These are phyloP conservation scores for Exophiala bonariae DNA, from an alignment of 2,329 filamentous ascomycete species.

Conservation along the genomic window DNA sequence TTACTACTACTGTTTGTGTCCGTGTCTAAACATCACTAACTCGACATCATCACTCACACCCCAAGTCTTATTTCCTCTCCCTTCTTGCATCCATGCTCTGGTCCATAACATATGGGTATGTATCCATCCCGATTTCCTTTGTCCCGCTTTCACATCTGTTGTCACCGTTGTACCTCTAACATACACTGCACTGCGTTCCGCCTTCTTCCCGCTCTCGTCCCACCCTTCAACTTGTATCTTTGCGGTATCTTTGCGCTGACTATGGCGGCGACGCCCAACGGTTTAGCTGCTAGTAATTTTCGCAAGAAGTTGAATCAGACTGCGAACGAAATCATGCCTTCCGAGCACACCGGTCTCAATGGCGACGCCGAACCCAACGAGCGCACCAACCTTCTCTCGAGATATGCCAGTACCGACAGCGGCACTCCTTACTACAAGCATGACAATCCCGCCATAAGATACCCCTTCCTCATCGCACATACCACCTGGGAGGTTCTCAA, in stretches of 20 bases:
- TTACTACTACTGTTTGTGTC: no score
- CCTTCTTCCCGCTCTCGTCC: neutral
- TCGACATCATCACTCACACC: no score
- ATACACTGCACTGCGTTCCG: neutral
- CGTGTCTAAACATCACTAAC: no score
- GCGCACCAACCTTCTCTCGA: constrained; percentile 35
- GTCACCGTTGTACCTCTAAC: no score
- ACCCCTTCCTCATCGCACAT: constrained; percentile 40
- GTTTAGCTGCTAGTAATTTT: constrained; percentile 23
- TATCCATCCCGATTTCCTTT: no score
- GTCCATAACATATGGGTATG: no score
- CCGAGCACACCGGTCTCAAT: constrained; percentile 30
- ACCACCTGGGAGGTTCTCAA: constrained; percentile 46
- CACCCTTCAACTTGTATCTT: neutral
- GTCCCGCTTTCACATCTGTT: no score
- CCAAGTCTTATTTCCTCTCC: no score
- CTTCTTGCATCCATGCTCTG: no score
- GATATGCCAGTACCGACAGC: constrained; percentile 21
- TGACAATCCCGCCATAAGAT: constrained; percentile 38
- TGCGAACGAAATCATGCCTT: constrained; percentile 16
- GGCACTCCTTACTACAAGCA: constrained; percentile 37
- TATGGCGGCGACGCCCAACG: constrained; percentile 17
- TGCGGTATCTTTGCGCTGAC: constrained; percentile 6
- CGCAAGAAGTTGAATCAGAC: constrained; percentile 19
- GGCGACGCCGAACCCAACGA: constrained; percentile 35